phyloP scores from a whole-genome alignment of 805 yeast species.

The Lachancea thermotolerans region DNA sequence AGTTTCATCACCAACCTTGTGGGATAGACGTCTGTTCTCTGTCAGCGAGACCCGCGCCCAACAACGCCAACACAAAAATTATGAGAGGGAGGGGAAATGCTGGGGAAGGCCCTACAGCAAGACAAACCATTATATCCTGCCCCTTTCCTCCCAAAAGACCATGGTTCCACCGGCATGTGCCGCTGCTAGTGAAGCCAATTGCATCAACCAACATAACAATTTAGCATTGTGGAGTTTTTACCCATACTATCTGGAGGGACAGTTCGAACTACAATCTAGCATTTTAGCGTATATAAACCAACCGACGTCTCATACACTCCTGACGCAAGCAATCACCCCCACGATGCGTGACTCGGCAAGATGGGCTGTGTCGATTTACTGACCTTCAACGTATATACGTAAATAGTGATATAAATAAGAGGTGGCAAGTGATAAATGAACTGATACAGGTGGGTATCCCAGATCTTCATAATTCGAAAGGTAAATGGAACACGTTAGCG shows the following conservation, averaged over 20 bases:
- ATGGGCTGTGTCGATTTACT: too few relatives aligned
- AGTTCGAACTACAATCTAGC: constrained; percentile 1
- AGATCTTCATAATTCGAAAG: not conserved
- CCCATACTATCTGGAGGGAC: not conserved
- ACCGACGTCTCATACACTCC: not conserved
- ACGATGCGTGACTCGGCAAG: too few relatives aligned
- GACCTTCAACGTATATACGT: too few relatives aligned
- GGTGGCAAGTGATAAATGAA: too few relatives aligned
- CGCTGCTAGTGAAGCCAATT: not conserved
- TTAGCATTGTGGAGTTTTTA: not conserved
- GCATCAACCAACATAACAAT: not conserved
- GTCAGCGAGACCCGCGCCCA: not conserved
- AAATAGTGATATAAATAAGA: too few relatives aligned
- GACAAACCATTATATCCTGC: too few relatives aligned
- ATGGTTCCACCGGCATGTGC: not conserved
- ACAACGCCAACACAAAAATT: too few relatives aligned
- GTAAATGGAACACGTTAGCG: not conserved
- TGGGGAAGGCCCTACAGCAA: too few relatives aligned
- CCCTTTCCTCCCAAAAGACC: not conserved
- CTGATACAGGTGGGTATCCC: too few relatives aligned
- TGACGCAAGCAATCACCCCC: not conserved
- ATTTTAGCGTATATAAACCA: constrained; percentile 2
- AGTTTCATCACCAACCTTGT: constrained; percentile 31
- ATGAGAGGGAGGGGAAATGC: too few relatives aligned
- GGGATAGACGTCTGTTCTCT: not conserved